Base-by-base conservation (phyloP, 1,139 yeast species). In the Kodamaea sp. region DNA sequence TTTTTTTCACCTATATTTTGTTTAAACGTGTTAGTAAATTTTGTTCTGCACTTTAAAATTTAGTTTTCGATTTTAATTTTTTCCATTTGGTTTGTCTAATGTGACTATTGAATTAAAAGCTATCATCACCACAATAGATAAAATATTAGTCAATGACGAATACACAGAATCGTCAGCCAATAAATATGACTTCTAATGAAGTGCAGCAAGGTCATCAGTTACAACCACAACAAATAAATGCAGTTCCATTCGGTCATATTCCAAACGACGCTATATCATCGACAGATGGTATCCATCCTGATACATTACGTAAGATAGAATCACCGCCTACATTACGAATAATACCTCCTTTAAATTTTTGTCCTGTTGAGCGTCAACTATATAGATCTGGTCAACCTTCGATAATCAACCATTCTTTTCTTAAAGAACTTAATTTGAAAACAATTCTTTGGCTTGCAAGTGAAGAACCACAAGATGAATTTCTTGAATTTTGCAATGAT, bases 381-480 rank as follows among this genome's bases (percentile, higher is more conserved):
- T 92, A 89, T 60, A 67, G 98, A 33, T 82, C 94, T 9, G 97
- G 97, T 0, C 97, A 89, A 60, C 97, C 98, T n/a, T 81, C 94
- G n/a, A 84, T 90, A 24, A 84, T 90, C 44, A 90, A 89, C 61
- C 92, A 89, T 58, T 82, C 92, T 36, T 92, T 92, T 55, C 63
- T 92, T 29, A 73, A 80, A 46, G 84, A 85, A 49, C 68, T 92
- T 42, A 73, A 84, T 45, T 69, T 92, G 38, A 81, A 80, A 44
- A 85, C 95, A 3, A 84, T 92, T 28, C 75, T 92, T 8, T 92
- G 98, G 98, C 70, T 92, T 32, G 96, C 97, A 1, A 84, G 85
- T 31, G 98, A 92, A 58, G 98, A 92, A 57, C 97, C 98, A 2
- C 84, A 80, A 46, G 97, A 90, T 54, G 85, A 84, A 40, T 78